Conservation (phyloP, 352 stramenopile species). For the Pythium aristosporum region DNA sequence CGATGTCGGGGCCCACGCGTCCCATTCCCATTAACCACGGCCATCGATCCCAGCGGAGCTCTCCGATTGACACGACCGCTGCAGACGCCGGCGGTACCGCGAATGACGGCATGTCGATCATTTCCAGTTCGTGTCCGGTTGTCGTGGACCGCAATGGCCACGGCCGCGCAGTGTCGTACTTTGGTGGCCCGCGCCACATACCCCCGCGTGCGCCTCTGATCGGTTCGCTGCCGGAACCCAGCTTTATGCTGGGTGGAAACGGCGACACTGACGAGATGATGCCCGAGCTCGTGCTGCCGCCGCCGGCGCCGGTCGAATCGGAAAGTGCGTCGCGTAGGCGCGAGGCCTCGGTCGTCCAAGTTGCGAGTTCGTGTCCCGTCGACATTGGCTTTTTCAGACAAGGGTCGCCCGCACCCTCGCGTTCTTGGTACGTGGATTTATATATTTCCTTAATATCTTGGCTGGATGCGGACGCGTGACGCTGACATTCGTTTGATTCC, state of each 20-base stretch:
- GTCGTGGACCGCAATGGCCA: conserved; percentile 33
- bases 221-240: conserved; percentile 63
- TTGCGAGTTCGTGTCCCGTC: conserved; percentile 66
- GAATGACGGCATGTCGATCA: conserved; percentile 24
- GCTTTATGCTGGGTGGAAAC: conserved; percentile 37
- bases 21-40: conserved; percentile 52
- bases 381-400: conserved; percentile 61
- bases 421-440: conserved; percentile 38
- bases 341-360: conserved; percentile 55
- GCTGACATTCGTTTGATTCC: not conserved
- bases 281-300: conserved; percentile 58
- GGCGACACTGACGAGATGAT: conserved; percentile 38
- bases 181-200: conserved; percentile 22
- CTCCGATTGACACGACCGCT: conserved; percentile 27
- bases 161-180: conserved; percentile 13
- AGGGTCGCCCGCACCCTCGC: conserved; percentile 31
- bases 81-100: not conserved
- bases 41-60: conserved; percentile 46
- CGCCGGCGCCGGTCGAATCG: conserved; percentile 35
- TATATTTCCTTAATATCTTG: no score
- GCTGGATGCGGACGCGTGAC: not conserved
- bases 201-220: conserved; percentile 55
- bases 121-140: conserved; percentile 63
- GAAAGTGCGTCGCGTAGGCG: conserved; percentile 19
- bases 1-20: conserved; percentile 39